Evolutionary conservation across 2,329 filamentous ascomycete species (phyloP).

Genomic region (Coniochaeta sp.): DNA sequence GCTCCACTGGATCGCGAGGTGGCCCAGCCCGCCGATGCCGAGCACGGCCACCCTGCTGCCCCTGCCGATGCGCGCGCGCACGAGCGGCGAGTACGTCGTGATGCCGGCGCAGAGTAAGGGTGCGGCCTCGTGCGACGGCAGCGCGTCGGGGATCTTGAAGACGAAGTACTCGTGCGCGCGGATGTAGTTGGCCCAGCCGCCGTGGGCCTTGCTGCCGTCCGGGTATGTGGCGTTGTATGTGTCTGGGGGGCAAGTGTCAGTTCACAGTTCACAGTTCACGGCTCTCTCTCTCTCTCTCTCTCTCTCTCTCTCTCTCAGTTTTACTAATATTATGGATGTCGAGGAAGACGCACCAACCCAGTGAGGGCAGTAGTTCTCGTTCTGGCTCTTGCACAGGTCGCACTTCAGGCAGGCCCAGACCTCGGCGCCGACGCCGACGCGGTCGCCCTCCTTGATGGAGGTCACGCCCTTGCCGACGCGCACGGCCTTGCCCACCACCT

Average conservation of each 20-base stretch:
- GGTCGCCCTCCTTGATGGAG: slow-evolving; percentile 51
- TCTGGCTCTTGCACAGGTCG: slow-evolving; percentile 35
- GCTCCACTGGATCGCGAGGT: slow-evolving; percentile 66
- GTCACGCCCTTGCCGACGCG: slow-evolving; percentile 29
- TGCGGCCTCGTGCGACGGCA: slow-evolving; percentile 43
- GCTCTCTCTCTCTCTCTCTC: background rate
- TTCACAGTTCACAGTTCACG: background rate
- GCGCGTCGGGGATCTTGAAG: slow-evolving; percentile 47
- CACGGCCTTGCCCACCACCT: slow-evolving; percentile 47
- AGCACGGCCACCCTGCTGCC: slow-evolving; percentile 66
- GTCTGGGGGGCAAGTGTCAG: slow-evolving; percentile 18
- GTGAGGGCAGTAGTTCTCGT: slow-evolving; percentile 43
- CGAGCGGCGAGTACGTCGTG: slow-evolving; percentile 64
- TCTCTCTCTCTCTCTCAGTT: too few relatives aligned
- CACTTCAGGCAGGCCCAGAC: slow-evolving; percentile 48
- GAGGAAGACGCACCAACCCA: slow-evolving; percentile 24
- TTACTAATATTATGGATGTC: too few relatives aligned
- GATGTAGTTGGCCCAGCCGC: slow-evolving; percentile 49
- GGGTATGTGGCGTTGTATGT: slow-evolving; percentile 52
- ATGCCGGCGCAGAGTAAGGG: slow-evolving; percentile 75
- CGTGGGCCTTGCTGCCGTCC: slow-evolving; percentile 56
- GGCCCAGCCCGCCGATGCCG: slow-evolving; percentile 66
- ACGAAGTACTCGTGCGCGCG: slow-evolving; percentile 50
- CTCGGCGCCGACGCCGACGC: slow-evolving; percentile 58
- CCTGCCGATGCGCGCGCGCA: slow-evolving; percentile 58